phyloP scores from a whole-genome alignment of 306 rosid species.

The Prosopis cineraria region DNA sequence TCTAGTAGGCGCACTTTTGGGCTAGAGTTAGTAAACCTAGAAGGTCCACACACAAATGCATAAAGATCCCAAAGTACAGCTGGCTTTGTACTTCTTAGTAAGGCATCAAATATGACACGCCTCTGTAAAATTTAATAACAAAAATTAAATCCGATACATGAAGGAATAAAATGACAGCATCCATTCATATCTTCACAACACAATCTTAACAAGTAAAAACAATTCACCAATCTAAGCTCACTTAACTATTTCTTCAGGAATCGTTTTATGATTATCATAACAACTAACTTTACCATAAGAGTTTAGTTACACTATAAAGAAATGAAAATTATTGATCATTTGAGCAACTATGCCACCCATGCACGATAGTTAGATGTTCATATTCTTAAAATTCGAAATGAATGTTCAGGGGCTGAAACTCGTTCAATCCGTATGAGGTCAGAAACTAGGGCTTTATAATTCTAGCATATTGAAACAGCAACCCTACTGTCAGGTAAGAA shows the following conservation, averaged over 20 bases:
- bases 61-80: slow-evolving; percentile 79
- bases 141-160: slow-evolving; percentile 40
- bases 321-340: background rate
- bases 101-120: slow-evolving; percentile 67
- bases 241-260: slow-evolving; percentile 8
- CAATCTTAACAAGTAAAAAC: slow-evolving; percentile 17
- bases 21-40: slow-evolving; percentile 62
- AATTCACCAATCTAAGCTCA: slow-evolving; percentile 14
- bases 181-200: slow-evolving; percentile 12
- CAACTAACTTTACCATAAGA: slow-evolving; percentile 17
- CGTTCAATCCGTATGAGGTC: background rate
- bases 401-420: background rate
- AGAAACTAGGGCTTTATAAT: background rate
- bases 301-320: background rate
- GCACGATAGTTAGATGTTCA: slow-evolving; percentile 14
- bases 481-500: background rate
- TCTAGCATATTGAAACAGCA: background rate
- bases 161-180: slow-evolving; percentile 38
- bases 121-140: slow-evolving; percentile 62
- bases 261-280: slow-evolving; percentile 12
- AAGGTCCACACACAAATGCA: slow-evolving; percentile 79
- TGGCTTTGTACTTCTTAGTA: slow-evolving; percentile 65
- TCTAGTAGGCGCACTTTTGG: slow-evolving; percentile 82
- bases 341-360: slow-evolving; percentile 5
- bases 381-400: slow-evolving; percentile 26